These are phyloP conservation scores for Senna tora DNA, from an alignment of 306 rosid genomes.

Conservation along the genomic window DNA sequence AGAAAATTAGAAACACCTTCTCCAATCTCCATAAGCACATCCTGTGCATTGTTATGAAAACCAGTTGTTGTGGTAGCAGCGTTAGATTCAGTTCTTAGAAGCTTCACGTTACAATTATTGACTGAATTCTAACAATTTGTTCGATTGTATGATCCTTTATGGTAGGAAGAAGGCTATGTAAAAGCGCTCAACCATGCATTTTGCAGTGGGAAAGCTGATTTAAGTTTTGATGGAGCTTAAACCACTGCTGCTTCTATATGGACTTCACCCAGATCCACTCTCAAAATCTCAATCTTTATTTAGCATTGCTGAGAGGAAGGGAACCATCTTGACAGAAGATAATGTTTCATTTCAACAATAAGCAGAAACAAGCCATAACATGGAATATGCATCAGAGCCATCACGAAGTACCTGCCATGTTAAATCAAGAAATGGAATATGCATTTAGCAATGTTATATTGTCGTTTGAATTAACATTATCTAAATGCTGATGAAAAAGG, in stretches of 20 bases:
- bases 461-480: conserved; percentile 19
- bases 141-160: conserved; percentile 5
- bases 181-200: not conserved
- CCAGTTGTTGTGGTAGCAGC: not conserved
- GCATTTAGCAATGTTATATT: conserved; percentile 26
- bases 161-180: not conserved
- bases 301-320: conserved; percentile 45
- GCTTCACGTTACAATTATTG: not conserved
- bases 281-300: conserved; percentile 35
- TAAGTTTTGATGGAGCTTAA: not conserved
- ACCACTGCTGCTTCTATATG: not conserved
- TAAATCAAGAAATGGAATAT: conserved; percentile 49
- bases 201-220: conserved; percentile 4
- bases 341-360: conserved; percentile 42
- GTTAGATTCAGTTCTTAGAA: conserved; percentile 8
- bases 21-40: too few relatives aligned
- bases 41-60: not conserved
- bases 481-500: not conserved
- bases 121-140: not conserved
- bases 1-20: not conserved
- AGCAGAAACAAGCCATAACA: conserved; percentile 52
- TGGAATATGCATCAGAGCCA: conserved; percentile 53
- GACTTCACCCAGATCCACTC: not conserved
- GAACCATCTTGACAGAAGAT: conserved; percentile 48
- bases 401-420: conserved; percentile 49